Conservation (phyloP, 1,284 basidiomycete genomes). For the Leccinum ponderosum region DNA sequence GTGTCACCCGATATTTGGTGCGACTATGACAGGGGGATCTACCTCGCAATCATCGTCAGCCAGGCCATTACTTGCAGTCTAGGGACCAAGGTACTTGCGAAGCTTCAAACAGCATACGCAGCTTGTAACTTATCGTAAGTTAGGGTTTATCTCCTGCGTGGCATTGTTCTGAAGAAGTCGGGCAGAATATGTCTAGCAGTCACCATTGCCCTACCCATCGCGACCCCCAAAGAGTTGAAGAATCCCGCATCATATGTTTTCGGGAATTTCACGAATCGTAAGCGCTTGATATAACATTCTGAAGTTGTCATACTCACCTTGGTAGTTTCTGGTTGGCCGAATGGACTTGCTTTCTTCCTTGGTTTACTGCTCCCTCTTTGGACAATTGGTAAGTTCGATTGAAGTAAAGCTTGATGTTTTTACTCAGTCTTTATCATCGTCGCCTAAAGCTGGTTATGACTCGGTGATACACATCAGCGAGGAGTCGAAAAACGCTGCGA, state of each 20-base stretch:
- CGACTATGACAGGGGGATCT: constrained; percentile 32
- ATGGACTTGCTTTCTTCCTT: constrained; percentile 49
- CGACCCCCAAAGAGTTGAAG: constrained; percentile 43
- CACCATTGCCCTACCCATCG: constrained; percentile 49
- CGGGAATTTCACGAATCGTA: constrained; percentile 38
- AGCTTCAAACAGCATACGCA: constrained; percentile 33
- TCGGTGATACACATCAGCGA: constrained; percentile 49
- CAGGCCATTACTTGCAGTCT: constrained; percentile 43
- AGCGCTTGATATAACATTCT: neutral
- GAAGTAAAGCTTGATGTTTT: neutral
- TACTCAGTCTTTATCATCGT: neutral
- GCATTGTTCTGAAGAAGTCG: neutral
- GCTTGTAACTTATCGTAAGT: constrained; percentile 35
- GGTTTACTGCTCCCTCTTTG: constrained; percentile 53
- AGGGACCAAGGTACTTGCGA: constrained; percentile 39
- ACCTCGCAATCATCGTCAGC: constrained; percentile 30
- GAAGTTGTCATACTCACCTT: neutral
- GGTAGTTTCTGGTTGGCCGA: constrained; percentile 48
- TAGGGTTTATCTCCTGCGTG: neutral
- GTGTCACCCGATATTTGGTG: neutral
- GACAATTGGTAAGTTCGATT: constrained; percentile 29
- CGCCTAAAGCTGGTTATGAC: constrained; percentile 41
- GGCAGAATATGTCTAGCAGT: constrained; percentile 41
- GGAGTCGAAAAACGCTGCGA: constrained; percentile 46
- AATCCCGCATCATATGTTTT: constrained; percentile 44